phyloP scores from a whole-genome alignment of 2,329 filamentous ascomycete genomes.

The Aureobasidium mangrovei region DNA sequence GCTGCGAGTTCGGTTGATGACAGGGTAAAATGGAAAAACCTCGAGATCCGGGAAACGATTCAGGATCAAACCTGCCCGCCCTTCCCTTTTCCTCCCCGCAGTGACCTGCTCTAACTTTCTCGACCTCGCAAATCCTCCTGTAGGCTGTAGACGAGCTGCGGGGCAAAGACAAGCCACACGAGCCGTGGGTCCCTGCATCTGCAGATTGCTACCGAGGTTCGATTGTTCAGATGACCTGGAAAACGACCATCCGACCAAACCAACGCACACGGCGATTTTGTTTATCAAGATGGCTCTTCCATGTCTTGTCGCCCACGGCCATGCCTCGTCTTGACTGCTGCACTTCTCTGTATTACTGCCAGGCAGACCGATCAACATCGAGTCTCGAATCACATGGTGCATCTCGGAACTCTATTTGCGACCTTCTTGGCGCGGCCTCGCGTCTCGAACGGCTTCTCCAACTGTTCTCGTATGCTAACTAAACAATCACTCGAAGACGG shows the following conservation, averaged over 20 bases:
- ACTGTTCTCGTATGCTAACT: not conserved
- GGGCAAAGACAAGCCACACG: slow-evolving; percentile 12
- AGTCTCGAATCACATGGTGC: no score
- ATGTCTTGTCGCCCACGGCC: not conserved
- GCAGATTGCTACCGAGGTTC: slow-evolving; percentile 9
- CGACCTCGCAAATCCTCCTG: slow-evolving; percentile 2
- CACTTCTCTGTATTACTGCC: no score
- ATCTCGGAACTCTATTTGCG: not conserved
- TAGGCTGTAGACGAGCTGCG: slow-evolving; percentile 8
- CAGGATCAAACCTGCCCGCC: not conserved
- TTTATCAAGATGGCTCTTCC: not conserved
- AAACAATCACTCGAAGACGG: not conserved
- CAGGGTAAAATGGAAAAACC: not conserved
- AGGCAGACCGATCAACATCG: no score
- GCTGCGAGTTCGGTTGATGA: not conserved
- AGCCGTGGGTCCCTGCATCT: slow-evolving; percentile 11
- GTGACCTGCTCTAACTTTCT: slow-evolving; percentile 8
- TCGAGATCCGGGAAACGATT: not conserved
- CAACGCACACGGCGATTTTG: not conserved
- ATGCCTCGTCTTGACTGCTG: not conserved
- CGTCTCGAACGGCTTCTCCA: not conserved
- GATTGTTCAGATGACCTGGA: slow-evolving; percentile 1
- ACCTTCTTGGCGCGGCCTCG: not conserved
- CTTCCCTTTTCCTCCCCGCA: slow-evolving; percentile 11
- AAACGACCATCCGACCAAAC: not conserved